Base-by-base conservation (phyloP, 2,329 filamentous ascomycete species). In the Sclerotiophoma versabilis region DNA sequence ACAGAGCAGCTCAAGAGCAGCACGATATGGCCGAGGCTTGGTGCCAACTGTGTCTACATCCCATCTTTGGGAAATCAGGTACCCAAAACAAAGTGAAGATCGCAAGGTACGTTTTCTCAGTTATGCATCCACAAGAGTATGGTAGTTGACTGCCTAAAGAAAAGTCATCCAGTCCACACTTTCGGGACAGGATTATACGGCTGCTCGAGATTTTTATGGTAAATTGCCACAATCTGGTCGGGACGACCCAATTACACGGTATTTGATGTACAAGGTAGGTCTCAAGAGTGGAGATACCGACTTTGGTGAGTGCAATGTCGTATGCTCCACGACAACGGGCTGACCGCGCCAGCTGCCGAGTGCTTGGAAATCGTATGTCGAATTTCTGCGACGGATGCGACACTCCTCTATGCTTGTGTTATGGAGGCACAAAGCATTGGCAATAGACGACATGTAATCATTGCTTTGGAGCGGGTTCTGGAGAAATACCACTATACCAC, bases 361-460 rank as follows among this genome's bases (percentile, higher is more conserved):
- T 91, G 87, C 65, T 81, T 96, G 2, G 77, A 85, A 22, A 71
- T 76, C 2, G 76, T 96, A 22, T 82, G 81, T 49, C 79, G 79
- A n/a, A 70, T 78, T 6, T 78, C 80, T 0, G 70, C 77, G 0
- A 80, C 82, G 19, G 83, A 87, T 27, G 78, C 80, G 17, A 85
- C 86, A 12, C 84, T 92, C 36, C 79, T 97, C 0, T 92, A 93
- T 60, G 90, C 91, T 1, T 96, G 92, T 64, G 84, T 91, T 19
- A 77, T 91, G 23, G 91, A 96, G 71, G 89, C 91, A 2, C 87
- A 92, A 43, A 80, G 85, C 58, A 77, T 79, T 0, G 85, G 86
- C 0, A 84, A 91, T 57, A 86, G 83, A 44, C 58, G 77, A 0
- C 85, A 88, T 58, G 84, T 87, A 2, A 76, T 87, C 11, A 71